phyloP scores from a whole-genome alignment of 2,329 filamentous ascomycete species.

The Botryotinia convoluta region DNA sequence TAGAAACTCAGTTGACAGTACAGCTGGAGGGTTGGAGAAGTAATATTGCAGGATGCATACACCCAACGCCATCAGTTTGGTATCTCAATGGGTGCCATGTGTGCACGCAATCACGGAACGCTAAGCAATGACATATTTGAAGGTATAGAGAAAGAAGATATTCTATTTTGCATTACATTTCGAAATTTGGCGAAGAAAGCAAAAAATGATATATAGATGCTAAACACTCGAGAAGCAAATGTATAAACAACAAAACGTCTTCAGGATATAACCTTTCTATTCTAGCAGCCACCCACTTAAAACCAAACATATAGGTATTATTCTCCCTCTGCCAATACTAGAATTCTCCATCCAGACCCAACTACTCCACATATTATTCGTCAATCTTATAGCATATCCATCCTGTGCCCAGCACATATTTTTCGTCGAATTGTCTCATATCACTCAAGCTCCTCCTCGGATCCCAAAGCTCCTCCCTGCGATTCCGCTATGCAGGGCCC shows the following conservation, averaged over 20 bases:
- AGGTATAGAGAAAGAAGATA: background rate
- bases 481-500: too few relatives aligned
- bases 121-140: background rate
- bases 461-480: background rate
- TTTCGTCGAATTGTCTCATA: background rate
- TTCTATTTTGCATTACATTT: background rate
- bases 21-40: background rate
- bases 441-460: background rate
- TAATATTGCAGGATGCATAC: background rate
- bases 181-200: background rate
- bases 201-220: background rate
- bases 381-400: background rate
- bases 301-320: background rate
- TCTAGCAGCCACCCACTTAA: background rate
- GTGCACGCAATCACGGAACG: background rate
- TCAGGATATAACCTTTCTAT: background rate
- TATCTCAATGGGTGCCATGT: background rate
- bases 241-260: background rate
- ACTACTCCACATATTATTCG: constrained; percentile 6
- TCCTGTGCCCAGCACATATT: constrained; percentile 12
- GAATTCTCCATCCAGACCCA: background rate
- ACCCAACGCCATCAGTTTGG: background rate
- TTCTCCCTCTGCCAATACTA: background rate
- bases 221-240: background rate
- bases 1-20: background rate